These are phyloP conservation scores for Papilionanthe hybrid DNA, from an alignment of 116 monocot species.

Conservation along the genomic window DNA sequence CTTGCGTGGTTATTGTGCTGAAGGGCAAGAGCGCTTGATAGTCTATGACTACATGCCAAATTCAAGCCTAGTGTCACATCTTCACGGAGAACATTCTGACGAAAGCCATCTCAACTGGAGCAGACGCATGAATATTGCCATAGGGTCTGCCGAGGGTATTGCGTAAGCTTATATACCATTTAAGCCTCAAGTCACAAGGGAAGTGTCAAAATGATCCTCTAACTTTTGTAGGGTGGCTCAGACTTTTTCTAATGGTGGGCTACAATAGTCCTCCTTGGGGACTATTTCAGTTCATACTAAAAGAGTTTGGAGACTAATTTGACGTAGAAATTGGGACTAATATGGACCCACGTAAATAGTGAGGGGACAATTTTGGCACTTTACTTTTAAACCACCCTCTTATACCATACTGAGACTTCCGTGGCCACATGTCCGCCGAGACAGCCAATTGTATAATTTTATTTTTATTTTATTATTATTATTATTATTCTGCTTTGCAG, in stretches of 20 bases:
- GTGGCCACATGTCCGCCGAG: not conserved
- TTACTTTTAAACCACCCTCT: not conserved
- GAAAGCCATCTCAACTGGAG: slow-evolving; percentile 44
- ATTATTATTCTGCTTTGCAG: slow-evolving; percentile 10
- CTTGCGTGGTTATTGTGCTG: slow-evolving; percentile 51
- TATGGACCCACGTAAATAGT: no score
- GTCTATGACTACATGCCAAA: slow-evolving; percentile 56
- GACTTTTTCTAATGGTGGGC: no score
- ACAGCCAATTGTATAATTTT: not conserved
- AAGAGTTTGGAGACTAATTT: no score
- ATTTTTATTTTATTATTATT: no score
- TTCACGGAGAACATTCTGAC: slow-evolving; percentile 31
- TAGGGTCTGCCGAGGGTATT: slow-evolving; percentile 44
- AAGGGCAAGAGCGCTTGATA: slow-evolving; percentile 52
- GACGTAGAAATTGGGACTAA: no score
- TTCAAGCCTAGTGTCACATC: slow-evolving; percentile 38
- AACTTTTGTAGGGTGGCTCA: no score
- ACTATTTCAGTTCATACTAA: not conserved
- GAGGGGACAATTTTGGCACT: no score
- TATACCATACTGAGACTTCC: not conserved
- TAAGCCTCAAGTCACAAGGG: not conserved
- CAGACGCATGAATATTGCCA: slow-evolving; percentile 35
- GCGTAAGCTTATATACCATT: slow-evolving; percentile 22
- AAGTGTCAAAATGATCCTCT: no score
- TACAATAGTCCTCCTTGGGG: not conserved